Evolutionary conservation across 2,329 filamentous ascomycete genomes (phyloP).

Genomic region (Aspergillus japonicus): DNA sequence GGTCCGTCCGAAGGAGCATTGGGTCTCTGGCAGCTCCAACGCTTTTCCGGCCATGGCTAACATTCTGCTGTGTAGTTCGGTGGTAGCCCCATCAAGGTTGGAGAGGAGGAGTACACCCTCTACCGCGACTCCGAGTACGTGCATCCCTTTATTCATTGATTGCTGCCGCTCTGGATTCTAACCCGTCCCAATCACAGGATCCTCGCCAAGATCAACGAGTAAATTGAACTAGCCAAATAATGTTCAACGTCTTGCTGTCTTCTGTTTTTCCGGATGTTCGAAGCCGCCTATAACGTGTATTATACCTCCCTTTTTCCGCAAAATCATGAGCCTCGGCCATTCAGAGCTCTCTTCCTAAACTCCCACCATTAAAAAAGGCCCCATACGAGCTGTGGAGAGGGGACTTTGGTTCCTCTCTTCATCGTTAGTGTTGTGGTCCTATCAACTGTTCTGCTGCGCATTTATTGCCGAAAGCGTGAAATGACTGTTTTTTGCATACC

Average conservation of each 20-base stretch:
- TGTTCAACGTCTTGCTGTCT: constrained; percentile 15
- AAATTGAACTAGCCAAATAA: constrained; percentile 41
- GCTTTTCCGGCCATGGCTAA: constrained; percentile 21
- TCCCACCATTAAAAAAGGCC: constrained; percentile 18
- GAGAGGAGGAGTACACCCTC: constrained; percentile 91
- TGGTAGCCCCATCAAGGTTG: constrained; percentile 93
- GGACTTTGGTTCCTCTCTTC: neutral
- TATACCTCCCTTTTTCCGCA: constrained; percentile 30
- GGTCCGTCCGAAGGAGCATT: no score
- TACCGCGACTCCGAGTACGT: constrained; percentile 98
- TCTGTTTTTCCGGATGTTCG: constrained; percentile 20
- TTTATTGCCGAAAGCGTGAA: constrained; percentile 28
- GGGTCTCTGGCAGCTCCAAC: no score
- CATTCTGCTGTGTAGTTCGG: constrained; percentile 64
- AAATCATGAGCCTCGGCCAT: constrained; percentile 29
- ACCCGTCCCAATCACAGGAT: constrained; percentile 58
- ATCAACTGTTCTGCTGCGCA: constrained; percentile 19
- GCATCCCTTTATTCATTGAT: neutral
- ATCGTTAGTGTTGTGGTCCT: constrained; percentile 6
- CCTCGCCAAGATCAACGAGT: constrained; percentile 98
- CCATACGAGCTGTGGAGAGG: constrained; percentile 6
- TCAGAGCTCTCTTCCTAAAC: constrained; percentile 11
- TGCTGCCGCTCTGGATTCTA: constrained; percentile 12
- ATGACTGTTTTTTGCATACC: constrained; percentile 31
- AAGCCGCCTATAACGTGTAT: constrained; percentile 27